Conservation (phyloP, 2,329 filamentous ascomycete species). For the Zymoseptoria ardabiliae region DNA sequence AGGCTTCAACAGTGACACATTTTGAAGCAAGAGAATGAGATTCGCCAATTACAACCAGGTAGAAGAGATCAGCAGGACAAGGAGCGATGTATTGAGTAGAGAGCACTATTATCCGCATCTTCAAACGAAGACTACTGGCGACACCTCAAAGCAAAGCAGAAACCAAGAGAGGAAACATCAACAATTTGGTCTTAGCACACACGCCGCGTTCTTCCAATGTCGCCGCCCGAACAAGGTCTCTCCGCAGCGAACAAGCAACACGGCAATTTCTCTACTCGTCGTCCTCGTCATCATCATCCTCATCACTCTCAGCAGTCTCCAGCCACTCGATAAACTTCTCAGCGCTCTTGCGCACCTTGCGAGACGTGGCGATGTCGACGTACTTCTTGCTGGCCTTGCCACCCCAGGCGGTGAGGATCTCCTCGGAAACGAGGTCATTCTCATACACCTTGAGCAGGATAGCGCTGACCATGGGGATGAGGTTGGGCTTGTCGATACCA, state of each 20-base stretch:
- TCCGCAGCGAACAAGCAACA: not conserved
- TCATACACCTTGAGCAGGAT: constrained; percentile 88
- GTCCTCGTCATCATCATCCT: constrained; percentile 24
- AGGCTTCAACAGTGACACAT: not conserved
- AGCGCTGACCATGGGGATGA: constrained; percentile 71
- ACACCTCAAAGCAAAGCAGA: constrained; percentile 1
- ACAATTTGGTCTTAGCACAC: constrained; percentile 6
- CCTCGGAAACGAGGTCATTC: constrained; percentile 80
- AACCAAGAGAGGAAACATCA: constrained; percentile 8
- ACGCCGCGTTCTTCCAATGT: not conserved
- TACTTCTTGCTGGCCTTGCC: constrained; percentile 98
- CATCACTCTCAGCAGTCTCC: constrained; percentile 37
- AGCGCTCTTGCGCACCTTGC: constrained; percentile 91
- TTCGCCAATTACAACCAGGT: not conserved
- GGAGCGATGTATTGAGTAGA: constrained; percentile 5
- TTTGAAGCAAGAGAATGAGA: not conserved
- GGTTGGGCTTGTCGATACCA: constrained; percentile 70
- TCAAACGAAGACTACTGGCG: not conserved
- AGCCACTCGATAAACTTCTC: constrained; percentile 95
- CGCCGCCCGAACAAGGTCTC: not conserved
- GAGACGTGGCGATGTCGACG: constrained; percentile 78
- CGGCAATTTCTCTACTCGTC: constrained; percentile 6
- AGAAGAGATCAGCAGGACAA: constrained; percentile 4
- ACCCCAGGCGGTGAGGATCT: constrained; percentile 84
- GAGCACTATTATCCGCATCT: constrained; percentile 4